These are phyloP conservation scores for Tieghemostelium lacteum DNA, from an alignment of 78 protist genomes.

Conservation along the genomic window DNA sequence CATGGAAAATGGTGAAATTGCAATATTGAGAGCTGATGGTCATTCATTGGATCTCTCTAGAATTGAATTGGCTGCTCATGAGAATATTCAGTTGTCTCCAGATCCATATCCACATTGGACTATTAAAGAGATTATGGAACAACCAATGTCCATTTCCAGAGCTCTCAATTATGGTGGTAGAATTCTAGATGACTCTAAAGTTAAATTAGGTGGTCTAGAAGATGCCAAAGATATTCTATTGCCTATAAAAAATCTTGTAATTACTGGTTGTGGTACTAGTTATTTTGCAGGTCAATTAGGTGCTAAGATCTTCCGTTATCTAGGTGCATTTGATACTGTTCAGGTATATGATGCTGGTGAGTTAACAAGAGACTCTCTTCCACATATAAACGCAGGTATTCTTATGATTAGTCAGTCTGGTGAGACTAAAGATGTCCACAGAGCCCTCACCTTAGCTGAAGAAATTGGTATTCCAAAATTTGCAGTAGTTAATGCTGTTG, in stretches of 20 bases:
- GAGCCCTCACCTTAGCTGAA: conserved; percentile 60
- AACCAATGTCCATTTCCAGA: conserved; percentile 90
- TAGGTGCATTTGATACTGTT: conserved; percentile 81
- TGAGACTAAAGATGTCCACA: conserved; percentile 79
- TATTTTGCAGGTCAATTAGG: conserved; percentile 86
- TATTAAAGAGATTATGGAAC: conserved; percentile 98
- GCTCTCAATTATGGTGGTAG: conserved; percentile 91
- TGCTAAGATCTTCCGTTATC: conserved; percentile 65
- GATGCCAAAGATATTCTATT: conserved; percentile 54
- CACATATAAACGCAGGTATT: conserved; percentile 53
- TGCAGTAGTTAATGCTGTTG: conserved; percentile 93
- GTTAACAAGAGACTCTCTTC: conserved; percentile 50
- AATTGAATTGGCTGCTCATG: conserved; percentile 77
- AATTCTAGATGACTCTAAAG: conserved; percentile 55
- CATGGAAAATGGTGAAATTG: conserved; percentile 81
- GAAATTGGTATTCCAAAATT: conserved; percentile 62
- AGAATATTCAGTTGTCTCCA: conserved; percentile 66
- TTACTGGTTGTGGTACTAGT: conserved; percentile 95
- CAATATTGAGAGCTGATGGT: conserved; percentile 68
- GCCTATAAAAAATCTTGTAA: conserved; percentile 78
- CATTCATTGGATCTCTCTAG: conserved; percentile 68
- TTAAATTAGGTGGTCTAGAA: conserved; percentile 90
- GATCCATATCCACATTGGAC: conserved; percentile 93
- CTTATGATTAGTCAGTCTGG: conserved; percentile 76
- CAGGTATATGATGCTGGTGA: conserved; percentile 83